Conservation (phyloP, 73 alveolate species). For the Blepharisma stoltei region DNA sequence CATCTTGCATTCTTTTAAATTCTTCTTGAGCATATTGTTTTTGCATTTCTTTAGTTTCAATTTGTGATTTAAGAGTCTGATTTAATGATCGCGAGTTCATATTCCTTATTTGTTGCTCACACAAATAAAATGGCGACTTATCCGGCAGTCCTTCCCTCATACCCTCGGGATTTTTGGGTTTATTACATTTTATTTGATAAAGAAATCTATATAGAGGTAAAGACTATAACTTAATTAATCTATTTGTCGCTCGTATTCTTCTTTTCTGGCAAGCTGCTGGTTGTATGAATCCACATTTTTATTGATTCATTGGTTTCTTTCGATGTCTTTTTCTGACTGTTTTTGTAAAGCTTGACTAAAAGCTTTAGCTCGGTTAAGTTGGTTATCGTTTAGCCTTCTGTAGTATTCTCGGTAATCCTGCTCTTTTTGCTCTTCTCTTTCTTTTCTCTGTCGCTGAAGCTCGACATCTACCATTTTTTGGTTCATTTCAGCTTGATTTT, state of each 20-base stretch:
- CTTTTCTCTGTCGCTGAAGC: background rate
- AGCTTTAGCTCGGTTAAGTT: background rate
- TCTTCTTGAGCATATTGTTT: background rate
- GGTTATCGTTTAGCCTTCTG: background rate
- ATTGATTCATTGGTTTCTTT: background rate
- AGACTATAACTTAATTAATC: too few relatives aligned
- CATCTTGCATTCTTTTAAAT: constrained; percentile 1
- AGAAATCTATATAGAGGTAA: too few relatives aligned
- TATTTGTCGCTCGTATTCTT: constrained; percentile 13
- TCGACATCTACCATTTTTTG: constrained; percentile 6
- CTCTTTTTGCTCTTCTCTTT: constrained; percentile 20
- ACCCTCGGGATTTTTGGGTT: too few relatives aligned
- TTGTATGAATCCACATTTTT: constrained; percentile 16
- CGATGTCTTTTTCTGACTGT: background rate
- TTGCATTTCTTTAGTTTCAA: background rate
- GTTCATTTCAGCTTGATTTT: background rate
- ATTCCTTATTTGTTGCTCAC: background rate
- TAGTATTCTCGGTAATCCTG: constrained; percentile 21
- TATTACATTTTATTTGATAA: too few relatives aligned
- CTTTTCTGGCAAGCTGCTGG: constrained; percentile 18
- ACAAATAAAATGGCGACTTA: too few relatives aligned
- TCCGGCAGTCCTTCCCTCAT: too few relatives aligned
- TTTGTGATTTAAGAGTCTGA: constrained; percentile 6
- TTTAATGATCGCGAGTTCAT: background rate
- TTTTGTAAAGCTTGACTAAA: background rate